Evolutionary conservation across 139 green algal genomes (phyloP).

Genomic region (Yamagishiella unicocca): DNA sequence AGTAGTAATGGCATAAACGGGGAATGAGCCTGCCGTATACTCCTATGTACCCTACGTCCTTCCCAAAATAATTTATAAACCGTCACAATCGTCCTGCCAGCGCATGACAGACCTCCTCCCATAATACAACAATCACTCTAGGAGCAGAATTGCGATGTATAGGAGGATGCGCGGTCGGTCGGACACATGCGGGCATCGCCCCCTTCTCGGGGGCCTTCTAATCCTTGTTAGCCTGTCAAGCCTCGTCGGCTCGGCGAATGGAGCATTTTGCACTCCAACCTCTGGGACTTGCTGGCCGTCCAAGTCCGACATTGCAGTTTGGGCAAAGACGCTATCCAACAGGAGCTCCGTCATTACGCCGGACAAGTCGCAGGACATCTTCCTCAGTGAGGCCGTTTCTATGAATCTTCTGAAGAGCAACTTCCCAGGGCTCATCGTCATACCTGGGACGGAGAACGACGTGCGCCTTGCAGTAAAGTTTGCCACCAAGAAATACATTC

Average conservation of each 20-base stretch:
- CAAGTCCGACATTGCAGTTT: background rate
- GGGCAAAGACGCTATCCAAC: background rate
- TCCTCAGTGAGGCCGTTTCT: background rate
- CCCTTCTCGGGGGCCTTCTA: no score
- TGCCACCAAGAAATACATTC: background rate
- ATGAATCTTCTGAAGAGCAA: conserved; percentile 33
- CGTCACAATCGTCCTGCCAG: no score
- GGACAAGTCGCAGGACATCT: background rate
- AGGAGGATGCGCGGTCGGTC: no score
- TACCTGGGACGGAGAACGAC: conserved; percentile 11
- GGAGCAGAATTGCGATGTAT: no score
- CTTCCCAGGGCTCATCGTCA: conserved; percentile 21
- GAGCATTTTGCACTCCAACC: background rate
- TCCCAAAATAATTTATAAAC: no score
- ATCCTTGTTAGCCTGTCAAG: background rate
- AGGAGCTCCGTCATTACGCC: background rate
- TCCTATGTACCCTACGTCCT: no score
- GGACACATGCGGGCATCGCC: no score
- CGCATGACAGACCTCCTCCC: no score
- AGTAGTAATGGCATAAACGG: no score
- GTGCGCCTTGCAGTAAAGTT: background rate
- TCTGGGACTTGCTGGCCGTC: background rate
- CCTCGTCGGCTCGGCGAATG: background rate
- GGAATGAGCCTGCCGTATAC: no score
- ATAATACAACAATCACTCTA: no score